A percentile compares a stretch with the other conserved stretches of the same genome.
Conservation (phyloP, 1,284 basidiomycete genomes). For the Apiotrichum siamense region DNA sequence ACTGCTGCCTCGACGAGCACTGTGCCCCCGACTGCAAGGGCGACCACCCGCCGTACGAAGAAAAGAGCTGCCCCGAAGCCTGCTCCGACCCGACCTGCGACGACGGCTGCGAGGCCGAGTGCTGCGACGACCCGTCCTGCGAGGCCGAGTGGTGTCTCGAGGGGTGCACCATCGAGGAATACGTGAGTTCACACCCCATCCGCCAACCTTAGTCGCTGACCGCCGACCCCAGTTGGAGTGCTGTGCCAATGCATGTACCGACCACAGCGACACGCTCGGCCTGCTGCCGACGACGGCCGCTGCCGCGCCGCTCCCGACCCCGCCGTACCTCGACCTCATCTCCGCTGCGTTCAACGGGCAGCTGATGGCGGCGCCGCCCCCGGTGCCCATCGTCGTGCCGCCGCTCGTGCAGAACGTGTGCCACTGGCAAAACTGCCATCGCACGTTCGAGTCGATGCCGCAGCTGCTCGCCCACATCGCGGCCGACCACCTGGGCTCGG, state of each 20-base stretch:
- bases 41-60: not conserved
- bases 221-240: conserved; percentile 30
- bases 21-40: conserved; percentile 8
- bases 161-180: conserved; percentile 34
- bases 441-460: conserved; percentile 47
- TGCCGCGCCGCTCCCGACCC: not conserved
- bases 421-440: conserved; percentile 50
- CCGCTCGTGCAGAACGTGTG: conserved; percentile 28
- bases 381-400: not conserved
- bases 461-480: conserved; percentile 52
- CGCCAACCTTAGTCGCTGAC: not conserved
- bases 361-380: conserved; percentile 1
- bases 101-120: conserved; percentile 1
- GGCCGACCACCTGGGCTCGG: conserved; percentile 46
- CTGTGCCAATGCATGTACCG: conserved; percentile 22
- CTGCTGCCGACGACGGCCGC: not conserved
- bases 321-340: conserved; percentile 5
- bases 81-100: conserved; percentile 9
- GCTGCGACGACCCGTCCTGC: conserved; percentile 22
- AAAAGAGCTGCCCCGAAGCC: conserved; percentile 10
- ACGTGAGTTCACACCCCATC: conserved; percentile 26
- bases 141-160: conserved; percentile 13
- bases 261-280: conserved; percentile 5
- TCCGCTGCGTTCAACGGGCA: conserved; percentile 3
- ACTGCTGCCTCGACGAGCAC: conserved; percentile 22